phyloP scores from a whole-genome alignment of 2,329 filamentous ascomycete species.

The Atkinsonella hypoxylon region DNA sequence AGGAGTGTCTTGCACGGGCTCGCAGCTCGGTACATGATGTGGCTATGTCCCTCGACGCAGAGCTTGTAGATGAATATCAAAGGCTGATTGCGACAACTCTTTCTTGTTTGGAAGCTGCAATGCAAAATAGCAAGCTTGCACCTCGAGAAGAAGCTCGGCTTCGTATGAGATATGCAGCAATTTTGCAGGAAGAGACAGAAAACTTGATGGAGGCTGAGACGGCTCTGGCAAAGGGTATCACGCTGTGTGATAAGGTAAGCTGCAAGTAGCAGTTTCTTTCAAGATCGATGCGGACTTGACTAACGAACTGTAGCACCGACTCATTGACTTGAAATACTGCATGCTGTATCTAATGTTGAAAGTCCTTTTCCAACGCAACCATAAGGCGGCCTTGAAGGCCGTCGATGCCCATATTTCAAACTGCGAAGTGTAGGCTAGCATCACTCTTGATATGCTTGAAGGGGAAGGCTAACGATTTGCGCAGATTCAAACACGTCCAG shows the following conservation, averaged over 20 bases:
- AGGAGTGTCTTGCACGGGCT: constrained; percentile 63
- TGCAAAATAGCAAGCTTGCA: constrained; percentile 47
- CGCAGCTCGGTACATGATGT: constrained; percentile 39
- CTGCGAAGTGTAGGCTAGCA: constrained; percentile 44
- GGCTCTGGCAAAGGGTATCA: constrained; percentile 57
- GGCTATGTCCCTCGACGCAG: constrained; percentile 23
- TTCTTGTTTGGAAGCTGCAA: constrained; percentile 57
- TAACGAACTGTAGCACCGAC: constrained; percentile 20
- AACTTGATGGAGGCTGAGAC: constrained; percentile 65
- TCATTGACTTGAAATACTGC: constrained; percentile 58
- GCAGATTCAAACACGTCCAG: constrained; percentile 49
- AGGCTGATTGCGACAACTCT: constrained; percentile 61
- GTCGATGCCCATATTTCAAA: constrained; percentile 58
- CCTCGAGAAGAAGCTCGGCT: constrained; percentile 59
- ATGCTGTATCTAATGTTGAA: constrained; percentile 65
- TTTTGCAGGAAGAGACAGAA: constrained; percentile 65
- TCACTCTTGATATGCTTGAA: background rate
- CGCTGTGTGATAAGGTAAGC: constrained; percentile 51
- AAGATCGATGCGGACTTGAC: background rate
- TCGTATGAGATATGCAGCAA: constrained; percentile 56
- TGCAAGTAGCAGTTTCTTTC: background rate
- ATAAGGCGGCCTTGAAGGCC: constrained; percentile 60
- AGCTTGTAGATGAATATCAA: constrained; percentile 53
- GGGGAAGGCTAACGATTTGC: background rate
- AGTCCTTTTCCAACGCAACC: constrained; percentile 57